A percentile compares a stretch with the other conserved stretches of the same genome.
These are phyloP conservation scores for Blastobotrys aristatus DNA, from an alignment of 1,139 yeast genomes.

Conservation along the genomic window DNA sequence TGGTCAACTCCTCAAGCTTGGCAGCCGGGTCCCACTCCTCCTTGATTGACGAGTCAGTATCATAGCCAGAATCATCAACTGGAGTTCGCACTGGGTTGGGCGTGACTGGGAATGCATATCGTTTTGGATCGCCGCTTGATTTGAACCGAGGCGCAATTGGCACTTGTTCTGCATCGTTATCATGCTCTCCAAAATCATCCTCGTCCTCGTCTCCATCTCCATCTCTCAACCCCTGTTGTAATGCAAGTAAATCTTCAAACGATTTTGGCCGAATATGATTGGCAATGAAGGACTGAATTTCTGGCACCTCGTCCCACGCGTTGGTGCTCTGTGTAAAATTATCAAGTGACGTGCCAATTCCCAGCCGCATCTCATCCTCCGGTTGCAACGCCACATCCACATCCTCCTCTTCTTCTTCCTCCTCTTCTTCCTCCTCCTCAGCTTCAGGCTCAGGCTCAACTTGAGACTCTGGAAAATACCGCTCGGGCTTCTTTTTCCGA, in stretches of 20 bases:
- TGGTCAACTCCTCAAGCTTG: conserved; percentile 26
- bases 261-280: conserved; percentile 7
- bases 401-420: conserved; percentile 3
- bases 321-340: conserved; percentile 9
- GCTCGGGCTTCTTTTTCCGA: conserved; percentile 13
- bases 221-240: not conserved
- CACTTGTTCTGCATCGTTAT: not conserved
- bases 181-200: not conserved
- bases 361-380: conserved; percentile 8
- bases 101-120: conserved; percentile 16
- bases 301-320: conserved; percentile 14
- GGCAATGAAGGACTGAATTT: conserved; percentile 9
- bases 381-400: conserved; percentile 5
- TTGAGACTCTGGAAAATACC: conserved; percentile 15
- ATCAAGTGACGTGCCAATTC: conserved; percentile 4
- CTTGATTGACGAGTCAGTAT: conserved; percentile 9
- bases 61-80: conserved; percentile 8
- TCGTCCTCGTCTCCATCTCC: not conserved
- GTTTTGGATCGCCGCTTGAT: not conserved
- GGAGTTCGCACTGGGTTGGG: conserved; percentile 9
- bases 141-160: not conserved
- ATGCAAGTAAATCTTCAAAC: not conserved
- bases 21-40: conserved; percentile 25
- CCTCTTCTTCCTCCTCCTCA: not conserved
- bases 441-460: not conserved